A percentile compares a stretch with the other conserved stretches of the same genome.
These are phyloP conservation scores for Bolboschoenoplectus hybrid DNA, from an alignment of 202 grass and related monocot species.

Conservation along the genomic window DNA sequence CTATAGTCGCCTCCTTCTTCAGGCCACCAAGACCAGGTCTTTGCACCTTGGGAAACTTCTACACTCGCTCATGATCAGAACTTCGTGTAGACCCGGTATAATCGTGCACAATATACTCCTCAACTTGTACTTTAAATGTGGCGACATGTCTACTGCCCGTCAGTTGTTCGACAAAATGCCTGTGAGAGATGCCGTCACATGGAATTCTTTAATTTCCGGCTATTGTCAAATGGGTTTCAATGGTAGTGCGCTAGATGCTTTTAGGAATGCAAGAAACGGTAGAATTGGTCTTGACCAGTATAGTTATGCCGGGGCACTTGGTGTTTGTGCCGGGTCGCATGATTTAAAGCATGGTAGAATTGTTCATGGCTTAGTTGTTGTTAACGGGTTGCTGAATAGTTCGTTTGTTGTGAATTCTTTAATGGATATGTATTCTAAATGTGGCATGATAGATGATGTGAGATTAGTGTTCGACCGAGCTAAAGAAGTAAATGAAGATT, in stretches of 20 bases:
- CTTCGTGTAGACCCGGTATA: conserved; percentile 41
- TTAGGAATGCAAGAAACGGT: conserved; percentile 39
- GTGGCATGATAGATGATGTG: conserved; percentile 66
- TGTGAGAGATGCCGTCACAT: conserved; percentile 48
- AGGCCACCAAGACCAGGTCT: conserved; percentile 41
- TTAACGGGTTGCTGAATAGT: conserved; percentile 47
- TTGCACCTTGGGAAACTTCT: conserved; percentile 55
- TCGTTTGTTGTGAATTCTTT: conserved; percentile 63
- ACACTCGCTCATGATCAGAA: conserved; percentile 72
- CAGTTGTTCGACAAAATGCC: conserved; percentile 65
- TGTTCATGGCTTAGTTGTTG: conserved; percentile 59
- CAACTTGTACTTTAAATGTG: conserved; percentile 43
- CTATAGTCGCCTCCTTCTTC: conserved; percentile 51
- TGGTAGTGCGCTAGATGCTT: conserved; percentile 41
- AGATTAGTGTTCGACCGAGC: conserved; percentile 79
- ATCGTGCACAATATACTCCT: conserved; percentile 61
- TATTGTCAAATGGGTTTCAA: conserved; percentile 39
- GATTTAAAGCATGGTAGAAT: conserved; percentile 46
- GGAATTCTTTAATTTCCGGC: conserved; percentile 59
- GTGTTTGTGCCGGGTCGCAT: conserved; percentile 32
- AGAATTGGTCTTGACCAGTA: conserved; percentile 42
- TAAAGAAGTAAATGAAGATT: conserved; percentile 61
- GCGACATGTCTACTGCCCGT: conserved; percentile 44
- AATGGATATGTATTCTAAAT: conserved; percentile 82
- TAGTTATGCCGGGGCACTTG: conserved; percentile 48